Percentiles rank a stretch among this genome's conserved stretches.
These are phyloP conservation scores for Croton laevigatus DNA, from an alignment of 441 rosid genomes.

Conservation along the genomic window DNA sequence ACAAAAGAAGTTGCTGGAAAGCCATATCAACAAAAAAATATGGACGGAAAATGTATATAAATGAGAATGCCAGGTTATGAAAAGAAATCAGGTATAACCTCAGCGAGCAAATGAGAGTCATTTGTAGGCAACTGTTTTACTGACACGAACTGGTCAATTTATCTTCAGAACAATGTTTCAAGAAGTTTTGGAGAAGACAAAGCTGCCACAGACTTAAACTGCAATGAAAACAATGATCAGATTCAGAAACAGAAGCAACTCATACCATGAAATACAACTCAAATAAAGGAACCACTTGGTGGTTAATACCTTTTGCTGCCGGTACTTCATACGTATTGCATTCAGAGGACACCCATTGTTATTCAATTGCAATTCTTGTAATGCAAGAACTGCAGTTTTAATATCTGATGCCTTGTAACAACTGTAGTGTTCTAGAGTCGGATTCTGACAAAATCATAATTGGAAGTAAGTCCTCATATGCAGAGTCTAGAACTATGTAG, in stretches of 20 bases:
- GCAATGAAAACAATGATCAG: conserved; percentile 25
- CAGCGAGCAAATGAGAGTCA: conserved; percentile 18
- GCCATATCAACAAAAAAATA: conserved; percentile 19
- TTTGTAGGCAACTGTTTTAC: conserved; percentile 26
- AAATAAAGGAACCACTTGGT: neutral
- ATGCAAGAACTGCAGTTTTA: conserved; percentile 54
- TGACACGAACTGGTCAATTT: conserved; percentile 25
- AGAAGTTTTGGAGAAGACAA: conserved; percentile 54
- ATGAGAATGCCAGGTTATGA: conserved; percentile 13
- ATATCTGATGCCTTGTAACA: conserved; percentile 59
- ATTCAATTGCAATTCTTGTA: conserved; percentile 68
- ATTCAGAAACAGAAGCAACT: conserved; percentile 11
- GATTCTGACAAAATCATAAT: conserved; percentile 47
- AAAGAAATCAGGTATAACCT: conserved; percentile 21
- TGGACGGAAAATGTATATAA: neutral
- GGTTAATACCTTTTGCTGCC: conserved; percentile 57
- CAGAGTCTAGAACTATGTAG: conserved; percentile 12
- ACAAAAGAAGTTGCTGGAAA: conserved; percentile 11
- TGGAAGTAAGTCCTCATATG: conserved; percentile 20
- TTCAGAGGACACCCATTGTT: conserved; percentile 49
- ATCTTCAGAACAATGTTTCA: conserved; percentile 49
- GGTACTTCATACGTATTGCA: conserved; percentile 65
- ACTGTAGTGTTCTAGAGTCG: conserved; percentile 75
- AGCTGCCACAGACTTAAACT: conserved; percentile 78
- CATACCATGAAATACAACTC: neutral